Base-by-base conservation (phyloP, 495 filamentous ascomycete species). In the Trichoderma virens region DNA sequence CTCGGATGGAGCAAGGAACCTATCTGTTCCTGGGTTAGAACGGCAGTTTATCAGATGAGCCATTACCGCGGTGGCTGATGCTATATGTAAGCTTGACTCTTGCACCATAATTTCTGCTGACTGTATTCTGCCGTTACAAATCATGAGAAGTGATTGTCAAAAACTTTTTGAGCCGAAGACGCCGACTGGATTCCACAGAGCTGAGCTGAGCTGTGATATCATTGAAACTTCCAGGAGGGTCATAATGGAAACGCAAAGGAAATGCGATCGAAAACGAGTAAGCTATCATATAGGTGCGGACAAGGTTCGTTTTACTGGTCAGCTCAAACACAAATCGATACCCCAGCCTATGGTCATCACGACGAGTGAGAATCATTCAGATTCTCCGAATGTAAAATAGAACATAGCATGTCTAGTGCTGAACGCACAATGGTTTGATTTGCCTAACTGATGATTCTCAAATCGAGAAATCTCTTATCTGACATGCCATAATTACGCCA, bases 401-500 rank as follows among this genome's bases (percentile, higher is more conserved):
- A 35, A 35, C 25, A 56, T 27, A 56, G 51, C 51, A 27, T 27
- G 51, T 56, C 23, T 56, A 30, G 51, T 56, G 51, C 51, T 56
- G 51, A 56, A 56, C 51, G 51, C 51, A 56, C 51, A 56, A 56
- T 56, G 51, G 51, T 56, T 56, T 56, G 27, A 56, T 28, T 56
- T 56, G 51, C 51, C 51, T 56, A 56, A 56, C 51, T 56, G 51
- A 56, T 56, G 51, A 56, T 56, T 56, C 51, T 56, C 51, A 56
- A 56, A 56, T 56, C 51, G 51, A 56, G 51, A 30, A 56, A 56
- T 56, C 51, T 56, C 38, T 41, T 62, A 62, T 62, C 27, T 62
- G 38, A 62, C 61, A 62, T 62, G 61, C 61, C 61, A 41, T 41
- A 62, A 41, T 41, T 35, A 62, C 61, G 61, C 61, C 61, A 45